Evolutionary conservation across 768 basidiomycete species (phyloP).

Genomic region (Suillus weaverae): DNA sequence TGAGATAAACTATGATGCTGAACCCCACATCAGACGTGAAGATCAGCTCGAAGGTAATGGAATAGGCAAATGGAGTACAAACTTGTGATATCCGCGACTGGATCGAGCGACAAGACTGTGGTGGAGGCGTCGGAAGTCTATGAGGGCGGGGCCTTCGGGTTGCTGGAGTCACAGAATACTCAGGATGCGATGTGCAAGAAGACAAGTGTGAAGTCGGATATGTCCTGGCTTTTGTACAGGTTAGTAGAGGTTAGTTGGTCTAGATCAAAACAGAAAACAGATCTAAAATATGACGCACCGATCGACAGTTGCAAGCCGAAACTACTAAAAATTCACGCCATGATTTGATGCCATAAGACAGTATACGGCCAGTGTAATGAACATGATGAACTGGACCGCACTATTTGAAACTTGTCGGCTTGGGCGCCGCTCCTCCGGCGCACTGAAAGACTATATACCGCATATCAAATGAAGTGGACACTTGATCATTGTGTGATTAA

Average conservation of each 20-base stretch:
- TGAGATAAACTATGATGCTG: background rate
- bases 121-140: background rate
- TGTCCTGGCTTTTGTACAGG: background rate
- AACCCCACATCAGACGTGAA: background rate
- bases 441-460: background rate
- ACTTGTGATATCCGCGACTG: background rate
- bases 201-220: background rate
- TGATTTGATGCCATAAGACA: background rate
- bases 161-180: background rate
- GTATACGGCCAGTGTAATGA: background rate
- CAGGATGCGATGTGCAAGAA: background rate
- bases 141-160: background rate
- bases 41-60: background rate
- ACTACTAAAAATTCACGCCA: background rate
- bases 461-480: background rate
- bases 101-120: background rate
- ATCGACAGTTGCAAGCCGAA: background rate
- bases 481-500: background rate
- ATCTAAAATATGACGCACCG: background rate
- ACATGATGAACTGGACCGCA: background rate
- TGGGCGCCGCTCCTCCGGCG: background rate
- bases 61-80: background rate
- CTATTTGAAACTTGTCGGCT: background rate
- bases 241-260: background rate
- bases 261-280: background rate